Percentiles rank a stretch among this genome's conserved stretches.
Conservation (phyloP, 257 asterid species). For the Nicotiana otophora region DNA sequence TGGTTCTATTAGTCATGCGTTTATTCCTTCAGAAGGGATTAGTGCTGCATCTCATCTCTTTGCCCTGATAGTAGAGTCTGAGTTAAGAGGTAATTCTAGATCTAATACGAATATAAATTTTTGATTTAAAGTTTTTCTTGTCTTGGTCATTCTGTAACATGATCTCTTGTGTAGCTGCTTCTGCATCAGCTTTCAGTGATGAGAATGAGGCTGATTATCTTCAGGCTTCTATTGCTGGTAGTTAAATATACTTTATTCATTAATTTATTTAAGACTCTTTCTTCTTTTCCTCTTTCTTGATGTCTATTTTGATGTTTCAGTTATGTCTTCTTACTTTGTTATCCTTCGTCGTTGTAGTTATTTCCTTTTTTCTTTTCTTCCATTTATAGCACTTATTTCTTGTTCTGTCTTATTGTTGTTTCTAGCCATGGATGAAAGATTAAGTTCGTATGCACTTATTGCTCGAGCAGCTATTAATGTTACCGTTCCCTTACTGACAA, state of each 20-base stretch:
- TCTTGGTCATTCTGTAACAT: slow-evolving; percentile 22
- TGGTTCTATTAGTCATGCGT: slow-evolving; percentile 35
- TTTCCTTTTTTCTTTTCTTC: neutral
- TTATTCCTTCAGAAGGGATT: slow-evolving; percentile 76
- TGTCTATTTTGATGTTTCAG: neutral
- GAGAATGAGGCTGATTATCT: slow-evolving; percentile 54
- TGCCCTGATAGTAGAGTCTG: slow-evolving; percentile 74
- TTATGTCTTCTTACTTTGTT: neutral
- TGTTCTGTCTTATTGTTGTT: slow-evolving; percentile 19
- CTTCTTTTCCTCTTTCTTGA: neutral
- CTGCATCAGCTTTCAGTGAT: slow-evolving; percentile 68
- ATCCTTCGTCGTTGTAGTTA: neutral
- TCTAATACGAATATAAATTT: neutral
- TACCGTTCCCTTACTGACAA: slow-evolving; percentile 59
- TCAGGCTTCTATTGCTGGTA: slow-evolving; percentile 86
- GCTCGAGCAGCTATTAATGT: slow-evolving; percentile 82
- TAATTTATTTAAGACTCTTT: slow-evolving; percentile 12
- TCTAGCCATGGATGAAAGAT: slow-evolving; percentile 96
- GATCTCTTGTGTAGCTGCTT: slow-evolving; percentile 55
- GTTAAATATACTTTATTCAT: slow-evolving; percentile 1
- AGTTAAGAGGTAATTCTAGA: slow-evolving; percentile 54
- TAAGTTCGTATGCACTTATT: slow-evolving; percentile 91
- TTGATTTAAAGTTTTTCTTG: slow-evolving; percentile 11
- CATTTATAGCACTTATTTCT: neutral
- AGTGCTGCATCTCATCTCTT: slow-evolving; percentile 79